Percentiles rank a stretch among this genome's conserved stretches.
Evolutionary conservation across 2,329 filamentous ascomycete genomes (phyloP).

Genomic region (Domatiomyces globalis): DNA sequence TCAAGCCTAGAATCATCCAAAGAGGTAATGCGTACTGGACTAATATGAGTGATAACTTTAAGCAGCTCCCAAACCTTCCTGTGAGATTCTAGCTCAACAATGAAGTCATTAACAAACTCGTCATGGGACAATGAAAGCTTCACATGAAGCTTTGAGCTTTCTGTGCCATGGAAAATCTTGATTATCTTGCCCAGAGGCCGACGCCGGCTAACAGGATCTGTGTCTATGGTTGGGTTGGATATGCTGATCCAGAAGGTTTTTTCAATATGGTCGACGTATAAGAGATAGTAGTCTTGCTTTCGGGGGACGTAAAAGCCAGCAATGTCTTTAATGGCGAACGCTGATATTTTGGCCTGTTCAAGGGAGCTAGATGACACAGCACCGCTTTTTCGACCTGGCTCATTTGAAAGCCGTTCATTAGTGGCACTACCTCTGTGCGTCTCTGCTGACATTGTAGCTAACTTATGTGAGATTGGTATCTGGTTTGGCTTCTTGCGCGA

Average conservation of each 20-base stretch:
- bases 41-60: background rate
- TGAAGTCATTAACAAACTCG: background rate
- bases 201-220: slow-evolving; percentile 2
- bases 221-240: slow-evolving; percentile 1
- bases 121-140: background rate
- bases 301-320: background rate
- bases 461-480: background rate
- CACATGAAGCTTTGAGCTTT: background rate
- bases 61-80: background rate
- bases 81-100: background rate
- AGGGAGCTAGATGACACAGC: background rate
- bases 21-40: background rate
- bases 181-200: slow-evolving; percentile 5
- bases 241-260: slow-evolving; percentile 5
- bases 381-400: background rate
- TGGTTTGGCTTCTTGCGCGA: background rate
- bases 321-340: background rate
- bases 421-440: background rate
- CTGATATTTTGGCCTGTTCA: background rate
- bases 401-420: background rate
- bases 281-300: background rate
- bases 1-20: background rate
- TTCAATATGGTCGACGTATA: slow-evolving; percentile 5
- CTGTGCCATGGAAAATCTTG: slow-evolving; percentile 1
- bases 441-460: background rate